Conservation (phyloP, 805 yeast species). For the Starmerella scarabaei region DNA sequence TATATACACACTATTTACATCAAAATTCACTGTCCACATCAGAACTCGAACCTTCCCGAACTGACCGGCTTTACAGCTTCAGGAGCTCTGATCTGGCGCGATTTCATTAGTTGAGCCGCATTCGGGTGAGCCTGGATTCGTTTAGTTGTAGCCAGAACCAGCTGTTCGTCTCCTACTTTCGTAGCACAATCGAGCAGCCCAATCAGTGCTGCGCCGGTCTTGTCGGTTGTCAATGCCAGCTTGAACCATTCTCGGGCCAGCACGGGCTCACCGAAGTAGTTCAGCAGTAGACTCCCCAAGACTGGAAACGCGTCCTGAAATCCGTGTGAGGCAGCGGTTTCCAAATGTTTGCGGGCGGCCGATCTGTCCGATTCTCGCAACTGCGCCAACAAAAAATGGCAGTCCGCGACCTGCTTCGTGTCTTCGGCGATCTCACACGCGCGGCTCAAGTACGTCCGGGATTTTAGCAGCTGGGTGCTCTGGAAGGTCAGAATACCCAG, state of each 20-base stretch:
- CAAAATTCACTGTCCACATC: no score
- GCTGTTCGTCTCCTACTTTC: conserved; percentile 7
- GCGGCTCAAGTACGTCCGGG: conserved; percentile 48
- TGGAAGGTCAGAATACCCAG: conserved; percentile 47
- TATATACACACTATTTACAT: no score
- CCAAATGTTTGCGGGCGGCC: conserved; percentile 58
- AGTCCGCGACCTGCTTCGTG: conserved; percentile 40
- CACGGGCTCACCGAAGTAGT: conserved; percentile 46
- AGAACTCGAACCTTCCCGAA: no score
- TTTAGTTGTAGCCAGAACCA: conserved; percentile 4
- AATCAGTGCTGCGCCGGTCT: conserved; percentile 18
- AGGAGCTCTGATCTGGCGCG: conserved; percentile 3
- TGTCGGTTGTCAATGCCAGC: conserved; percentile 38
- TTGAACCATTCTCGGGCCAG: conserved; percentile 76
- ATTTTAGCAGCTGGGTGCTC: conserved; percentile 36
- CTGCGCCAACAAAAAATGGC: conserved; percentile 69
- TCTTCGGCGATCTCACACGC: conserved; percentile 48
- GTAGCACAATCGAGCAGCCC: conserved; percentile 20
- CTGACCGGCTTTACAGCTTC: no score
- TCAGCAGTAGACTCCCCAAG: conserved; percentile 68
- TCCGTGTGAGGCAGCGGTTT: conserved; percentile 65
- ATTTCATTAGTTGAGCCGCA: conserved; percentile 7
- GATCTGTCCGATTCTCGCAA: conserved; percentile 49
- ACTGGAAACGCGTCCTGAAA: conserved; percentile 62
- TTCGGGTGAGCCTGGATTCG: conserved; percentile 10